Conservation (phyloP, 169 alveolate species). For the Eimeria zaria region DNA sequence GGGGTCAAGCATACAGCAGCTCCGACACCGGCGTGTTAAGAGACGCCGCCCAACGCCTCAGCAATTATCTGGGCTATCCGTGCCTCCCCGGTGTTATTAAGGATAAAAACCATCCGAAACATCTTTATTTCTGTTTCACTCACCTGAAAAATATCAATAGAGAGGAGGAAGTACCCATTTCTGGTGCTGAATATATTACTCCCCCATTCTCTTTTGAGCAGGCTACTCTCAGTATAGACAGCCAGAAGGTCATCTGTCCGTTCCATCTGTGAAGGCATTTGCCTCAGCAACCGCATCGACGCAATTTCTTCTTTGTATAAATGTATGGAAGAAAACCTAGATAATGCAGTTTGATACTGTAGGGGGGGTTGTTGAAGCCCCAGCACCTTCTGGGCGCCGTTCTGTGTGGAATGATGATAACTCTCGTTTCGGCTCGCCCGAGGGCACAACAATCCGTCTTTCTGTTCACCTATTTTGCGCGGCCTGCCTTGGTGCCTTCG, state of each 20-base stretch:
- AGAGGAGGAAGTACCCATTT: neutral
- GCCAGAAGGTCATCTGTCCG: neutral
- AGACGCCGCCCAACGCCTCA: neutral
- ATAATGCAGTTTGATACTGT: conserved; percentile 13
- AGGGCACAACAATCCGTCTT: neutral
- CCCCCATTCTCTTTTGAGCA: neutral
- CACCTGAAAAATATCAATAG: neutral
- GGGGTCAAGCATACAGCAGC: neutral
- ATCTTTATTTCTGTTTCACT: neutral
- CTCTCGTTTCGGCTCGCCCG: neutral
- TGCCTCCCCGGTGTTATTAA: neutral
- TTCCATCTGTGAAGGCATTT: neutral
- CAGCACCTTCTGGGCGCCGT: neutral
- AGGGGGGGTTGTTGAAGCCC: neutral
- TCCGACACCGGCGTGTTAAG: neutral
- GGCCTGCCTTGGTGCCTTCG: conserved; percentile 42
- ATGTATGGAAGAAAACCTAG: neutral
- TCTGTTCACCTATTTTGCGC: conserved; percentile 45
- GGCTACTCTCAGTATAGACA: neutral
- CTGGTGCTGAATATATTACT: neutral
- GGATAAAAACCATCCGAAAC: neutral
- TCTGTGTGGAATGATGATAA: conserved; percentile 1
- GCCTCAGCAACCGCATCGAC: neutral
- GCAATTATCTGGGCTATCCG: neutral
- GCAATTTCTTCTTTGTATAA: neutral